These are phyloP conservation scores for Trichoderma guizhouense DNA, from an alignment of 2,329 filamentous ascomycete species.

Conservation along the genomic window DNA sequence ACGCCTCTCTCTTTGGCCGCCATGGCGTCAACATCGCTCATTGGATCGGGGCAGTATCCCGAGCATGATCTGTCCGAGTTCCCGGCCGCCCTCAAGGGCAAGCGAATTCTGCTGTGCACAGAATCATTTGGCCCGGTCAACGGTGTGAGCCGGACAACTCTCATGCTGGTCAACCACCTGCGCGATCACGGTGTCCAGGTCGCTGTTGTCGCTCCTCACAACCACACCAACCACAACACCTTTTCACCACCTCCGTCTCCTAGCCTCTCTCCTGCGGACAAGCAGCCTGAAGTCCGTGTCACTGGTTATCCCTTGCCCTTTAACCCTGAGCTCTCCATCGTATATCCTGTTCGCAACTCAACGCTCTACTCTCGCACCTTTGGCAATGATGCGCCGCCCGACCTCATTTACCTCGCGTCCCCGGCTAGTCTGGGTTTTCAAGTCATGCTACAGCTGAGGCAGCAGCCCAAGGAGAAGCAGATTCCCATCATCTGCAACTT, in stretches of 20 bases:
- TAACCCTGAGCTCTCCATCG: conserved; percentile 67
- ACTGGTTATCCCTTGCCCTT: conserved; percentile 66
- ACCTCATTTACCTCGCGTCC: conserved; percentile 67
- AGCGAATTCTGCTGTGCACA: conserved; percentile 63
- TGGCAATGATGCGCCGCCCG: conserved; percentile 47
- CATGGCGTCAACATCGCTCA: conserved; percentile 19
- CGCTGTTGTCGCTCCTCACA: conserved; percentile 63
- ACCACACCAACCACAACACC: conserved; percentile 52
- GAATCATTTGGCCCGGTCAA: conserved; percentile 72
- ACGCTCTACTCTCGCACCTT: conserved; percentile 60
- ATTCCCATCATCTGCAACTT: conserved; percentile 66
- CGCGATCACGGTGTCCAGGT: conserved; percentile 61
- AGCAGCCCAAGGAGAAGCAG: conserved; percentile 51
- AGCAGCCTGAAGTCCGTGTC: conserved; percentile 53
- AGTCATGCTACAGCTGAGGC: conserved; percentile 64
- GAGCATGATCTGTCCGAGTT: conserved; percentile 44
- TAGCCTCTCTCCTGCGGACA: conserved; percentile 31
- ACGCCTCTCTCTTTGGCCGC: not conserved
- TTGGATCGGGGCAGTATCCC: conserved; percentile 20
- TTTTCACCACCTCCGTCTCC: conserved; percentile 45
- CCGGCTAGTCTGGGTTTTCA: conserved; percentile 69
- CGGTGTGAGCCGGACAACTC: conserved; percentile 67
- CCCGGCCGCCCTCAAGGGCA: conserved; percentile 51
- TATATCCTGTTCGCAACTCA: conserved; percentile 65
- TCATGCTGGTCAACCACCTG: conserved; percentile 66